phyloP scores from a whole-genome alignment of 345 rosid genomes.

The Hibiscus syriacus region DNA sequence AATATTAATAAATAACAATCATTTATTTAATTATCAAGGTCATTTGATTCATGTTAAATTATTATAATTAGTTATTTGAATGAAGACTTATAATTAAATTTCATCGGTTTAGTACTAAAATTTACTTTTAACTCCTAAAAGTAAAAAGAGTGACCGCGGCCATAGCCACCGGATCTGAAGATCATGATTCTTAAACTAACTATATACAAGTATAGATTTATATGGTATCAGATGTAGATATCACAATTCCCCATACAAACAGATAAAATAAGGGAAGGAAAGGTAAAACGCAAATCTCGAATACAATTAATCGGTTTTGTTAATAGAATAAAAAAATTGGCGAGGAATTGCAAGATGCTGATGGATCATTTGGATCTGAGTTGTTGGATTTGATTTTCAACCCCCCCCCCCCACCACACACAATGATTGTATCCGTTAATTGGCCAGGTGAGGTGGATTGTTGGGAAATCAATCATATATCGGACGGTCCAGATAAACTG shows the following conservation, averaged over 20 bases:
- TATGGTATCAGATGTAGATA: neutral
- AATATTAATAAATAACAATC: too few species aligned
- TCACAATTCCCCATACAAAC: neutral
- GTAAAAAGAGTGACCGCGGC: slow-evolving; percentile 4
- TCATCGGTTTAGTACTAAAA: too few species aligned
- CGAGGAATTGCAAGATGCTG: neutral
- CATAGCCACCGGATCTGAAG: slow-evolving; percentile 11
- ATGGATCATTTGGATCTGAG: slow-evolving; percentile 6
- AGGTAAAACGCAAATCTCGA: neutral
- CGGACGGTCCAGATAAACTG: slow-evolving; percentile 4
- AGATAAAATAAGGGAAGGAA: neutral
- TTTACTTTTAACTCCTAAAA: too few species aligned
- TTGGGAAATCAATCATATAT: slow-evolving; percentile 19
- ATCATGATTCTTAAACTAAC: slow-evolving; percentile 3
- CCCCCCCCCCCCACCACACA: slow-evolving; percentile 11
- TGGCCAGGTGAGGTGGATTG: slow-evolving; percentile 28
- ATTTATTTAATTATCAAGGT: too few species aligned
- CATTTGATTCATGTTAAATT: too few species aligned
- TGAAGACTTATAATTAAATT: too few species aligned
- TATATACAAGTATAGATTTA: neutral
- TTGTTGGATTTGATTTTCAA: slow-evolving; percentile 13
- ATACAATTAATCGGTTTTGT: neutral
- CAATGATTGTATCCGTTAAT: slow-evolving; percentile 29
- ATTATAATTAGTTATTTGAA: too few species aligned
- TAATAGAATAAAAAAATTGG: neutral